A percentile compares a stretch with the other conserved stretches of the same genome.
Conservation (phyloP, 2,329 filamentous ascomycete species). For the Penicillium corylophilum region DNA sequence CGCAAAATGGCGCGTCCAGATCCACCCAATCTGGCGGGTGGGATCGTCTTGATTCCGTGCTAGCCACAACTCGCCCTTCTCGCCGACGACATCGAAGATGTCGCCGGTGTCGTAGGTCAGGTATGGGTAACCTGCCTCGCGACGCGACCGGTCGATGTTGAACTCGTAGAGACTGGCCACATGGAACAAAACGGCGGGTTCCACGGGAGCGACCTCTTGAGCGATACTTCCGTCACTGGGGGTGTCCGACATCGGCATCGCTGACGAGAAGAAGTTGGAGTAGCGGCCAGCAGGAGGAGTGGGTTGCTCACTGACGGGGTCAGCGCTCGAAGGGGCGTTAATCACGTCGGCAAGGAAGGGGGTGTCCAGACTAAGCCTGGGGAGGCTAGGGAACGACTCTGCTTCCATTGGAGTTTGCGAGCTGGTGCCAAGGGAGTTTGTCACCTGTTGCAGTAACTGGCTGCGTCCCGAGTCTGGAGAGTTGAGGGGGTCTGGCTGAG, state of each 20-base stretch:
- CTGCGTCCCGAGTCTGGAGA: conserved; percentile 55
- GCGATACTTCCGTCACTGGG: conserved; percentile 30
- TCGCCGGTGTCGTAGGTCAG: conserved; percentile 93
- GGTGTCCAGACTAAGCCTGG: conserved; percentile 46
- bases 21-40: conserved; percentile 81
- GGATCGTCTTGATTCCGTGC: conserved; percentile 95
- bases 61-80: conserved; percentile 97
- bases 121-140: conserved; percentile 93
- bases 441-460: conserved; percentile 50
- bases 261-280: conserved; percentile 82
- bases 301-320: conserved; percentile 17
- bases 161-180: conserved; percentile 96
- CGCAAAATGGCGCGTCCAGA: conserved; percentile 98
- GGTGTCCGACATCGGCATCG: conserved; percentile 74
- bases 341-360: conserved; percentile 45
- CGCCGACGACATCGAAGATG: conserved; percentile 89
- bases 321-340: conserved; percentile 25
- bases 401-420: conserved; percentile 10
- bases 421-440: conserved; percentile 40
- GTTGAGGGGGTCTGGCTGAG: conserved; percentile 55
- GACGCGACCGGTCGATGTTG: conserved; percentile 87
- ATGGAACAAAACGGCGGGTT: conserved; percentile 74
- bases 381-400: conserved; percentile 41
- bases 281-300: conserved; percentile 54
- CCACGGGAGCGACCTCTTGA: conserved; percentile 39